These are phyloP conservation scores for Chlorella variabilis DNA, from an alignment of 163 green algal species.

Conservation along the genomic window DNA sequence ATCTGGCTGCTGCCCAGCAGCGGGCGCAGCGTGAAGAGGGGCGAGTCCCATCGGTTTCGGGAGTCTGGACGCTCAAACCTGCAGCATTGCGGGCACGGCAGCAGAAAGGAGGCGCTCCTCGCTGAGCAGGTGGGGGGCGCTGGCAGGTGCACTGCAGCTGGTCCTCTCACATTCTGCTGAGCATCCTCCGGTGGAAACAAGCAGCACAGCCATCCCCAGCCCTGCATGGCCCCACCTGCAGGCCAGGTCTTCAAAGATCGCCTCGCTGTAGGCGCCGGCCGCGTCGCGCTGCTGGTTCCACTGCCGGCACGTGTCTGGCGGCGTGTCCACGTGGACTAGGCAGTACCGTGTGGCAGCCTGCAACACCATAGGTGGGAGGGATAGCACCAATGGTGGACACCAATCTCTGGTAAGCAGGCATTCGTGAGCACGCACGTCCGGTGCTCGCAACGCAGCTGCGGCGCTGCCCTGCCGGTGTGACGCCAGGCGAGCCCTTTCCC, in stretches of 20 bases:
- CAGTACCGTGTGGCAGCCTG: slow-evolving; percentile 82
- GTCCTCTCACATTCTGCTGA: no score
- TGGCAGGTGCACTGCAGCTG: no score
- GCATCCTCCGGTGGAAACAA: no score
- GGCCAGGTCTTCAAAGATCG: slow-evolving; percentile 84
- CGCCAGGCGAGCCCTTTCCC: no score
- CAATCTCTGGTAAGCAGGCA: no score
- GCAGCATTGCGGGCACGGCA: not conserved
- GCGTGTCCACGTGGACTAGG: slow-evolving; percentile 84
- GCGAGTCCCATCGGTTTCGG: slow-evolving; percentile 91
- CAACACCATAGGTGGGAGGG: not conserved
- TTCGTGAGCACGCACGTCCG: no score
- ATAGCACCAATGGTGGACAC: not conserved
- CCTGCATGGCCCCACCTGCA: slow-evolving; percentile 23
- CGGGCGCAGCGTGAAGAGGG: slow-evolving; percentile 81
- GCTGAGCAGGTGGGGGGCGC: no score
- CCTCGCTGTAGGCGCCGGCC: slow-evolving; percentile 33
- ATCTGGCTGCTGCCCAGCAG: slow-evolving; percentile 20
- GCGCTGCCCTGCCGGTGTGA: no score
- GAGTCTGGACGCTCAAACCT: slow-evolving; percentile 90
- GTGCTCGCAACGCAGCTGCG: no score
- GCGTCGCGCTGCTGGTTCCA: slow-evolving; percentile 68
- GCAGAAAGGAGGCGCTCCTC: no score
- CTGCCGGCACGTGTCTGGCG: slow-evolving; percentile 55
- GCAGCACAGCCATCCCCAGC: not conserved